These are phyloP conservation scores for Pulveroboletus sp. DNA, from an alignment of 768 basidiomycete species.

Conservation along the genomic window DNA sequence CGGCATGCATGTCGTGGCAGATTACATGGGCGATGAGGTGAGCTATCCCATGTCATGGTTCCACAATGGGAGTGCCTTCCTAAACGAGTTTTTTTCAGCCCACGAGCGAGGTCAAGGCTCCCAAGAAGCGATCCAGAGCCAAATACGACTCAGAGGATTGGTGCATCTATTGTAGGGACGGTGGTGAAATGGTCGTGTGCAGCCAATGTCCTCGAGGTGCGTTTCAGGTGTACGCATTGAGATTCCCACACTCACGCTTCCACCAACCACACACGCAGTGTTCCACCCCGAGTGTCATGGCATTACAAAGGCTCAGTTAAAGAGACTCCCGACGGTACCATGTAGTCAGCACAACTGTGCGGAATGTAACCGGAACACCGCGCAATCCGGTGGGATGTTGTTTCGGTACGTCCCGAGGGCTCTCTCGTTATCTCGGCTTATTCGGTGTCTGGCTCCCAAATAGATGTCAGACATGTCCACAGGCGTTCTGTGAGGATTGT, in stretches of 20 bases:
- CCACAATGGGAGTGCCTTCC: not conserved
- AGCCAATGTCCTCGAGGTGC: conserved; percentile 52
- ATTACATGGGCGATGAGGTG: conserved; percentile 30
- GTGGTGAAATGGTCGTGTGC: conserved; percentile 52
- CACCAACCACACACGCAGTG: conserved; percentile 32
- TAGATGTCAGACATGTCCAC: conserved; percentile 59
- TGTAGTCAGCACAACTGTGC: conserved; percentile 55
- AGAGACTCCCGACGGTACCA: conserved; percentile 20
- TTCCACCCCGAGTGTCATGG: conserved; percentile 54
- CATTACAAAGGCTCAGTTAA: conserved; percentile 30
- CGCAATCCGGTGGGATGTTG: conserved; percentile 54
- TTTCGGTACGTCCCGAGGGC: conserved; percentile 41
- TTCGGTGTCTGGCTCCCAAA: not conserved
- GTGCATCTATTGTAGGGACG: conserved; percentile 59
- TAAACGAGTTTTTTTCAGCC: conserved; percentile 15
- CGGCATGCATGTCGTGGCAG: conserved; percentile 34
- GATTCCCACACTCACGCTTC: conserved; percentile 2
- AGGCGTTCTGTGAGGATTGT: conserved; percentile 64
- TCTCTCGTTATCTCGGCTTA: not conserved
- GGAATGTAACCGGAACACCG: conserved; percentile 41
- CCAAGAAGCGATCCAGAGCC: conserved; percentile 32
- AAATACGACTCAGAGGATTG: conserved; percentile 55
- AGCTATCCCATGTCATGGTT: too few relatives aligned
- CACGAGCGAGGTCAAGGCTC: conserved; percentile 9
- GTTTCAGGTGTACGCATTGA: conserved; percentile 1